phyloP scores from a whole-genome alignment of 768 basidiomycete genomes.

The Boletus reticulatus region DNA sequence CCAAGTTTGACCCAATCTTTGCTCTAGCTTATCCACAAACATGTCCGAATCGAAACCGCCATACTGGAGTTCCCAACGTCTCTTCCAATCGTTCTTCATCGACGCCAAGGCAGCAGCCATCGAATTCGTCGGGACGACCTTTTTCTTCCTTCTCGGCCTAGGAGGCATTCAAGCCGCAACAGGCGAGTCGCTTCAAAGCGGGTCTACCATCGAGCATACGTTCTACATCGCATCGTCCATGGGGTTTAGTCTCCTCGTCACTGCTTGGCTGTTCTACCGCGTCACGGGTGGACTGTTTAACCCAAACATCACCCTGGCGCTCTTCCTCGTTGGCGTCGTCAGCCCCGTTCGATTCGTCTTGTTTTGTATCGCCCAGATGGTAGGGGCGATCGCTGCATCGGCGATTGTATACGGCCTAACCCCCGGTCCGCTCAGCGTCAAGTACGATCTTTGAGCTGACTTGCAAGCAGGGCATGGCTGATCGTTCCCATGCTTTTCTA shows the following conservation, averaged over 20 bases:
- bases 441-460: conserved; percentile 36
- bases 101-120: conserved; percentile 51
- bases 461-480: background rate
- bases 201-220: conserved; percentile 39
- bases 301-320: conserved; percentile 57
- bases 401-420: conserved; percentile 55
- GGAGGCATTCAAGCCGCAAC: conserved; percentile 62
- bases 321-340: conserved; percentile 55
- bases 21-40: background rate
- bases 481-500: conserved; percentile 23
- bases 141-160: conserved; percentile 64
- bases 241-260: conserved; percentile 60
- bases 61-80: conserved; percentile 23
- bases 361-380: conserved; percentile 59
- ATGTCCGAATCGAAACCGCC: conserved; percentile 13
- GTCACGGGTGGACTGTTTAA: conserved; percentile 67
- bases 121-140: conserved; percentile 57
- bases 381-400: conserved; percentile 58
- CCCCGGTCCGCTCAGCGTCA: conserved; percentile 51
- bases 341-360: conserved; percentile 55
- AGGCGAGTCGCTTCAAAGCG: conserved; percentile 31
- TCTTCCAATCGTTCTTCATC: conserved; percentile 31
- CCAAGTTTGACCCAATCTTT: background rate
- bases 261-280: conserved; percentile 68
- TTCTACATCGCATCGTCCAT: conserved; percentile 59